Base-by-base conservation (phyloP, 2,329 filamentous ascomycete genomes). In the Aureobasidium pullulans region DNA sequence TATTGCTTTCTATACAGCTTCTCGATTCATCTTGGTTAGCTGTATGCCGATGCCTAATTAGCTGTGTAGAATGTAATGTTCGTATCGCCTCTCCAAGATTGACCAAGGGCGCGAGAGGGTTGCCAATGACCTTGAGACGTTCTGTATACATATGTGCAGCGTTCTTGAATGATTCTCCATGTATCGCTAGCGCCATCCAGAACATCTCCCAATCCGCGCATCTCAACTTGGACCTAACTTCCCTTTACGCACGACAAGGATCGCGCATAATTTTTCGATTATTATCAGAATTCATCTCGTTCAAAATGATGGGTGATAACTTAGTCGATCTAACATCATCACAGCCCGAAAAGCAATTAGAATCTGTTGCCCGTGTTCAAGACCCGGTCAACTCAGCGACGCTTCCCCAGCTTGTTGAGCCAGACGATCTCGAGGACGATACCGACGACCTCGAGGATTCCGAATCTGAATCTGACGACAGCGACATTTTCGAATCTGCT, bases 331-430 rank as follows among this genome's bases (percentile, higher is more conserved):
- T 40, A 2, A 32, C 54, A 13, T 29, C 42, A 5, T 19, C 54
- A 32, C 54, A 57, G 8, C 43, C 54, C 1, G 54, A 57, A 34
- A 48, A 57, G 15, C 28, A 48, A 47, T 40, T 57, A 32, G 42
- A 57, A 48, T 29, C 54, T 19, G 54, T 57, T n/a, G 54, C 54
- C 1, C 54, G 54, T n/a, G 54, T 57, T 32, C 54, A 57, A 46
- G 54, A 57, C 43, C 54, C 54, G 2, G 43, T 57, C 13, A 57
- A 57, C 19, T 3, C 42, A 15, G 19, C 54, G 42, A 19, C 54
- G 8, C 43, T 39, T 39, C 54, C 42, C 42, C 54, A 47, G 39
- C 54, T 47, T 28, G 23, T 44, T 19, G 23, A 57, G 9, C 32
- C 37, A 16, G 42, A 47, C 16, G n/a, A 57, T 31, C 43, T 57